Base-by-base conservation (phyloP, 2,329 filamentous ascomycete species). In the Dactylellina leptospora region DNA sequence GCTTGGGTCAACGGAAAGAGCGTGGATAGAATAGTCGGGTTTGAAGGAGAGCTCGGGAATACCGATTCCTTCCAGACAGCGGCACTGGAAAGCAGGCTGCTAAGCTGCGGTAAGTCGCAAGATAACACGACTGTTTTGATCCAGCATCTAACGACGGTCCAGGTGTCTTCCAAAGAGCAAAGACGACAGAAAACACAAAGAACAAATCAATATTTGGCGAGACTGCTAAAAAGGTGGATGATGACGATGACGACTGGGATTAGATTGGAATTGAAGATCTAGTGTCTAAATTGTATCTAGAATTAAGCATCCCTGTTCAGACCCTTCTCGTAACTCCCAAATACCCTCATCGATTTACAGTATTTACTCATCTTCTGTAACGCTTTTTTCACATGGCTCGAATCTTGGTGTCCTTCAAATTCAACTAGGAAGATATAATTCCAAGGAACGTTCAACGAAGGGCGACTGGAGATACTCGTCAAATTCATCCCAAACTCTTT, bases 391-490 rank as follows among this genome's bases (percentile, higher is more conserved):
- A 92, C 88, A 72, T 83, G 82, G 56, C 84, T 82, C 1, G 83
- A 82, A 76, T 86, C 86, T 51, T 81, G 79, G 78, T 86, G 84
- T 0, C 90, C 89, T 78, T 90, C 86, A 76, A 96, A 92, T 82
- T 97, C 93, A 27, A 97, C 88, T 78, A 97, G 93, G 81, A 97
- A 97, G 36, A 97, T 86, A 81, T 97, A 97, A 79, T 96, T 88
- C 86, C 96, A 97, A 18, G 90, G 87, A 75, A 83, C 81, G 38
- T 85, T 82, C 62, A 90, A 53, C 76, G 90, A 92, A 3, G 93
- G 93, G 74, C 93, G 82, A 75, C 90, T 92, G 78, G 92, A 93
- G 80, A 97, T 96, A 79, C 89, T 93, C 27, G 93, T 97, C 75
- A 97, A 82, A 78, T 97, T 96, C 64, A 97, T 83, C 3, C 85